phyloP scores from a whole-genome alignment of 192 early-diverging fungal genomes.

The Coemansia sp. region DNA sequence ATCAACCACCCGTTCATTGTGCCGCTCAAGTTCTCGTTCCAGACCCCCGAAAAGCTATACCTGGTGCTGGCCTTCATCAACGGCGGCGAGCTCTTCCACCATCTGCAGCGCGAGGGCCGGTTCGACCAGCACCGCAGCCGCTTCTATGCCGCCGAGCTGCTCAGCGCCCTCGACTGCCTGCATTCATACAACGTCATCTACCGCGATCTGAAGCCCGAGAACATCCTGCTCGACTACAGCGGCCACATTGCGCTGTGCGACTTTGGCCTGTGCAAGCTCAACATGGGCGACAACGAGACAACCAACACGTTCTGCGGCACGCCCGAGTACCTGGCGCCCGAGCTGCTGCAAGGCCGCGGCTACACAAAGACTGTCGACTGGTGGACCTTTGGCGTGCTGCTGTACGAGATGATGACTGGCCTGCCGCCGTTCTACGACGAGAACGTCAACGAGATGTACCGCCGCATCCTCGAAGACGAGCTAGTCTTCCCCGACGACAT shows the following conservation, averaged over 20 bases:
- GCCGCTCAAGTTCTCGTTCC: constrained; percentile 89
- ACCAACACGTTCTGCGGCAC: constrained; percentile 97
- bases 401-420: constrained; percentile 88
- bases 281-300: constrained; percentile 88
- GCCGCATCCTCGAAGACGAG: constrained; percentile 89
- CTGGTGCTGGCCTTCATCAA: constrained; percentile 92
- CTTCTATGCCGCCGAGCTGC: constrained; percentile 91
- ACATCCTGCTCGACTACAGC: constrained; percentile 87
- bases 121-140: constrained; percentile 84
- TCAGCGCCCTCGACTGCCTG: constrained; percentile 86
- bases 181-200: constrained; percentile 89
- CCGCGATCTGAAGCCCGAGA: constrained; percentile 93
- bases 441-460: constrained; percentile 92
- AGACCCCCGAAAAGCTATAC: constrained; percentile 91
- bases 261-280: constrained; percentile 90
- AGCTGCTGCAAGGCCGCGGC: constrained; percentile 77
- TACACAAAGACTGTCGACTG: constrained; percentile 95
- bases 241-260: constrained; percentile 94
- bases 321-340: constrained; percentile 96
- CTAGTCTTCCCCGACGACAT: constrained; percentile 75
- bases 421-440: constrained; percentile 93
- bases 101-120: constrained; percentile 80
- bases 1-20: constrained; percentile 92
- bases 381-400: constrained; percentile 91
- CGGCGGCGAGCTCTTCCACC: constrained; percentile 96